Evolutionary conservation across 345 rosid species (phyloP), one percentile per base, ranked within the genome.

Genomic region (Gossypium arboreum): DNA sequence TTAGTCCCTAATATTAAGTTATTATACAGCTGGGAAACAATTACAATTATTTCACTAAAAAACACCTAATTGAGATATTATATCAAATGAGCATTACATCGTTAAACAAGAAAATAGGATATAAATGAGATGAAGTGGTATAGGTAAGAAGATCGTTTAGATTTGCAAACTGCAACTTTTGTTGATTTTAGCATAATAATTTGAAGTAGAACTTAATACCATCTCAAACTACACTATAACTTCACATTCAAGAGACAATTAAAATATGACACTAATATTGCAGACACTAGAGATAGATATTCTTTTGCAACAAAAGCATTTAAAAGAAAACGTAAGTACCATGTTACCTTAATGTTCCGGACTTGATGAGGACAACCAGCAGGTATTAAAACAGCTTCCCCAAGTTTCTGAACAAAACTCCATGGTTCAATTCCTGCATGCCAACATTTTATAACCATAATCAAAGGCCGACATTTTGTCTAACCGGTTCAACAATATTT

Each of bases 341-440:
- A 13, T 17, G 25, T 50, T 78, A 89, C 90, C 91, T 86, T 45
- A 24, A 60, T 60, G 65, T 60, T 60, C 17, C 65, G 84, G 55
- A 90, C 91, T 88, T 88, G 91, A 79, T 84, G 87, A 50, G 94
- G 91, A 80, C 91, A 90, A 56, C 94, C 94, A 24, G 91, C 91
- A 79, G 91, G 91, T 77, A 89, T 81, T 52, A 89, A 89, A 41
- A 89, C 90, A 65, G 90, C 89, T 75, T 88, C 91, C 68, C 91
- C 94, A 78, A 86, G 81, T 74, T 84, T 86, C 77, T 90, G 90
- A 64, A 86, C 44, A 41, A 88, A 90, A 25, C 89, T 87, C 94
- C 94, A 89, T 13, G 94, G 90, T 72, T 89, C 91, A 18, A 88
- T 84, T 62, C 90, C 91, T 89, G 44, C 43, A 61, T 24, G 41